Evolutionary conservation across 2,329 filamentous ascomycete genomes (phyloP).

Genomic region (Paecilomyces sp.): DNA sequence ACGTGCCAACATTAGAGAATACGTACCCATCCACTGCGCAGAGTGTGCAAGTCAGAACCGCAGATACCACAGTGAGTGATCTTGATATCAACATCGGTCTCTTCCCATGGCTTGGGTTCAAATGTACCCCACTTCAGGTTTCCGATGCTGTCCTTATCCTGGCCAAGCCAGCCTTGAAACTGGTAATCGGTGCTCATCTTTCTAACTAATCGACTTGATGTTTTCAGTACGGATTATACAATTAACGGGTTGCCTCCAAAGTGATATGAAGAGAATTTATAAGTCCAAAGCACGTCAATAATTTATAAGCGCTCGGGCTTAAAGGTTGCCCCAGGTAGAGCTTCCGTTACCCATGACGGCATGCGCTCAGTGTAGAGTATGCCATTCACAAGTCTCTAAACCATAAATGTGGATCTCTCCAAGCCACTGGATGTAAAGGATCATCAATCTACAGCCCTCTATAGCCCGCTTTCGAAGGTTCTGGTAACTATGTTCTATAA

Average conservation of each 20-base stretch:
- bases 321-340: neutral
- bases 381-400: too few species aligned
- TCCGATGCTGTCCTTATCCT: conserved; percentile 39
- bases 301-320: neutral
- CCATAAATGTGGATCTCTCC: too few species aligned
- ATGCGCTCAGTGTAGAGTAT: neutral
- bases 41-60: conserved; percentile 48
- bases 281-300: neutral
- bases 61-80: conserved; percentile 55
- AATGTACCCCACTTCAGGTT: conserved; percentile 33
- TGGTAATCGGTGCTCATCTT: conserved; percentile 23
- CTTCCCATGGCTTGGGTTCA: conserved; percentile 53
- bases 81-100: conserved; percentile 53
- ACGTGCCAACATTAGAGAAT: neutral
- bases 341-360: neutral
- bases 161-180: conserved; percentile 47
- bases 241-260: neutral
- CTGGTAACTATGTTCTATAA: neutral
- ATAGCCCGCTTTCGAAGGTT: neutral
- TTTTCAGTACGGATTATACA: neutral
- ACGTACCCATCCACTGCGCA: conserved; percentile 32
- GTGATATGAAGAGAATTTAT: too few species aligned
- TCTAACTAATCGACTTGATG: neutral
- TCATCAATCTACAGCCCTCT: neutral
- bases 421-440: neutral